Base-by-base conservation (phyloP, 2,329 filamentous ascomycete species). In the Drechslerella stenobrocha region DNA sequence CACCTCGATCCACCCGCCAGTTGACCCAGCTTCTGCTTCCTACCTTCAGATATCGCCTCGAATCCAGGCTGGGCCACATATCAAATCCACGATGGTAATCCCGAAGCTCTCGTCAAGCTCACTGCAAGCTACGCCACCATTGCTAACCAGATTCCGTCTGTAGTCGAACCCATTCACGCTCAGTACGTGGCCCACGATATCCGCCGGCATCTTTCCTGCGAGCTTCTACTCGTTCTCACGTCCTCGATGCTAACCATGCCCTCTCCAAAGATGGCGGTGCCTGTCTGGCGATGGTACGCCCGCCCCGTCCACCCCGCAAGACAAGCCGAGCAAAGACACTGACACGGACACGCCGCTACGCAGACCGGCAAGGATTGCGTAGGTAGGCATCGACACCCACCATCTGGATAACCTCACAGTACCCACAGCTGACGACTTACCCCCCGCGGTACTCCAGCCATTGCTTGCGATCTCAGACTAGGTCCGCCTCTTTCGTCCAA, bases 291-390 rank as follows among this genome's bases (percentile, higher is more conserved):
- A 69, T 69, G 64, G 64, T 69, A 55, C 18, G 57, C 13, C 42
- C 58, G 45, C 30, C 47, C 40, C 37, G 20, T 52, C 34, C n/a
- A 18, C 24, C 24, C 22, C 34, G 4, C 7, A 20, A 5, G 22
- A 5, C 8, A 7, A 20, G 22, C 13, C 6, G 8, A 18, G 52
- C 37, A 13, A 53, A 13, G n/a, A 28, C 47, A 22, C 56, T 69
- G 48, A 69, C 44, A 4, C 45, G 3, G 13, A 37, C 34, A 15
- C 15, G 15, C 11, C 37, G 3, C 37, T 32, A 22, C 32, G 50
- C 42, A 70, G 93, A 91, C 96, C 72, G 93, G 93, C 82, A 97
- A 98, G 81, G 91, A 97, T 85, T 98, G 93, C 79, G 93, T 98
- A 70, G 93, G 64, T 69, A 52, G 40, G 56, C 44, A 15, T 15